Evolutionary conservation across 192 early-diverging fungal species (phyloP).

Genomic region (Spizellomyces sp.): DNA sequence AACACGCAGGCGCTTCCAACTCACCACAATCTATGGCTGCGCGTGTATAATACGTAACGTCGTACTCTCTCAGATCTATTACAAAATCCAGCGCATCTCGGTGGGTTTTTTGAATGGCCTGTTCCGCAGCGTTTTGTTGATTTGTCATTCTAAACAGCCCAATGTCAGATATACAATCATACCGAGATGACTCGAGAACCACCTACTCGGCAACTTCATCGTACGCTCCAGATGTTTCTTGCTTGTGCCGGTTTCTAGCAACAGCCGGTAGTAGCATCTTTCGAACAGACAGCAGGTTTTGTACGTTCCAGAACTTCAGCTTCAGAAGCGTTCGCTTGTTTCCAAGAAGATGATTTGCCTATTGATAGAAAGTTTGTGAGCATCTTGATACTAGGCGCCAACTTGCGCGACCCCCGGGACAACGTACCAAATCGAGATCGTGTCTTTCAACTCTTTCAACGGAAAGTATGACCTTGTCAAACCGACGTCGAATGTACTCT

Average conservation of each 20-base stretch:
- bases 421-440: conserved; percentile 76
- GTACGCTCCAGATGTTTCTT: conserved; percentile 61
- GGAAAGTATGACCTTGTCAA: conserved; percentile 65
- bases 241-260: conserved; percentile 72
- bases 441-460: conserved; percentile 73
- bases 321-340: conserved; percentile 71
- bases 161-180: background rate
- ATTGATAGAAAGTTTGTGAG: background rate
- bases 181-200: background rate
- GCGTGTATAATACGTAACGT: conserved; percentile 94
- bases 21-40: conserved; percentile 89
- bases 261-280: conserved; percentile 72
- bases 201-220: conserved; percentile 63
- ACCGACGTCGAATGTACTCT: conserved; percentile 76
- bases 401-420: no score
- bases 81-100: conserved; percentile 70
- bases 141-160: conserved; percentile 20
- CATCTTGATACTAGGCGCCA: background rate
- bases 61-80: conserved; percentile 92
- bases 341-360: conserved; percentile 91
- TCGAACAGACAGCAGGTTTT: conserved; percentile 75
- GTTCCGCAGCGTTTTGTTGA: conserved; percentile 35
- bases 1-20: conserved; percentile 8
- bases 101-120: conserved; percentile 33
- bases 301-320: conserved; percentile 81